Evolutionary conservation across 768 basidiomycete genomes (phyloP), one percentile per base, ranked within the genome.

Genomic region (Termitomyces heimii): DNA sequence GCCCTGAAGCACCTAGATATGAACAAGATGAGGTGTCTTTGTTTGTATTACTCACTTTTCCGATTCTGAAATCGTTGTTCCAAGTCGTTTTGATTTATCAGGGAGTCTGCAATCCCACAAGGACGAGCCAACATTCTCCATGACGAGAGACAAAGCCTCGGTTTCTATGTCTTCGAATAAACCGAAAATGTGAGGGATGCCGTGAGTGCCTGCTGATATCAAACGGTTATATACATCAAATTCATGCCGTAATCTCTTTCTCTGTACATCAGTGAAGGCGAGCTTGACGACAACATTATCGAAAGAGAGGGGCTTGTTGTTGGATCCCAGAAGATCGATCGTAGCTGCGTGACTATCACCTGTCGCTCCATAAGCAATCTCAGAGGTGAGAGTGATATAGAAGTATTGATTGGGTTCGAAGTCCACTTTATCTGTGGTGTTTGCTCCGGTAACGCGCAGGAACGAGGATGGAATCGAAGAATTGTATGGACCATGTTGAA

Each of bases 241-340:
- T 51, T 67, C 66, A 24, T 64, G 56, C 1, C 31, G 39, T 28
- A 67, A n/a, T 20, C 55, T 52, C 22, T 59, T 48, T 44, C 7
- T 40, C 16, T 40, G 39, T 18, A 40, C 16, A 40, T 40, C 39
- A 5, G 39, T 20, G 8, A 40, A 40, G n/a, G 39, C 39, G 8
- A 40, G 16, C 16, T 40, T 40, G 39, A 40, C 39, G 9, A 40
- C 39, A 6, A 40, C 39, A 9, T 40, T n/a, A 8, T n/a, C 18
- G 20, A 40, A n/a, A 4, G 39, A 40, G 8, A 40, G n/a, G 5
- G 14, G 9, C 13, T 22, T 43, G 2, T 20, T 20, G 20, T 43
- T 6, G 20, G 42, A 43, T 22, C 42, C 42, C 1, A 43, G 20
- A 0, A 43, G 5, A 22, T 43, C 42, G 12, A 22, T 22, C 8